A percentile compares a stretch with the other conserved stretches of the same genome.
phyloP scores from a whole-genome alignment of 177 flowering plant species.

The Vitis hybrid region DNA sequence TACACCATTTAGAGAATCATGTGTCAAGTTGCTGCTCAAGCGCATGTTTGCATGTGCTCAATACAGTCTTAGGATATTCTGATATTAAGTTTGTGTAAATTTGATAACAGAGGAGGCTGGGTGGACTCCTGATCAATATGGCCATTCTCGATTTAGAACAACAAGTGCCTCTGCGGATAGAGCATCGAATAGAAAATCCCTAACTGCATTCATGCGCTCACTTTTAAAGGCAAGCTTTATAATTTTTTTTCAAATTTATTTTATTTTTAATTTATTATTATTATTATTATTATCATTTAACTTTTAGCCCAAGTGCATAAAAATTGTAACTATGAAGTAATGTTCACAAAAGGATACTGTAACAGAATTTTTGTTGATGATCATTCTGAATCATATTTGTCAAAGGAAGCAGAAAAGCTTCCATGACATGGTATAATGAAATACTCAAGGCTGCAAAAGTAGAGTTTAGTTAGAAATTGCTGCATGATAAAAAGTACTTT shows the following conservation, averaged over 20 bases:
- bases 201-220: slow-evolving; percentile 84
- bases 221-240: slow-evolving; percentile 67
- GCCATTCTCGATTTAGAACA: slow-evolving; percentile 68
- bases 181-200: slow-evolving; percentile 55
- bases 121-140: slow-evolving; percentile 96
- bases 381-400: no score
- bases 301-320: no score
- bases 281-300: no score
- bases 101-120: slow-evolving; percentile 81
- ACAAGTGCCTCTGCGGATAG: slow-evolving; percentile 54
- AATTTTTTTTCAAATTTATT: neutral
- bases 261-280: neutral
- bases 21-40: neutral
- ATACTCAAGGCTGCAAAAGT: no score
- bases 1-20: neutral
- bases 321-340: no score
- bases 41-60: no score
- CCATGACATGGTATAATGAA: no score
- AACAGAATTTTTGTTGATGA: no score
- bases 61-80: slow-evolving; percentile 4
- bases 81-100: slow-evolving; percentile 14
- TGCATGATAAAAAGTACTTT: no score
- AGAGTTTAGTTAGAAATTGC: no score
- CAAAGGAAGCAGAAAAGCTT: no score
- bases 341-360: no score